Evolutionary conservation across 1,284 basidiomycete genomes (phyloP).

Genomic region (Ganoderma lucidum): DNA sequence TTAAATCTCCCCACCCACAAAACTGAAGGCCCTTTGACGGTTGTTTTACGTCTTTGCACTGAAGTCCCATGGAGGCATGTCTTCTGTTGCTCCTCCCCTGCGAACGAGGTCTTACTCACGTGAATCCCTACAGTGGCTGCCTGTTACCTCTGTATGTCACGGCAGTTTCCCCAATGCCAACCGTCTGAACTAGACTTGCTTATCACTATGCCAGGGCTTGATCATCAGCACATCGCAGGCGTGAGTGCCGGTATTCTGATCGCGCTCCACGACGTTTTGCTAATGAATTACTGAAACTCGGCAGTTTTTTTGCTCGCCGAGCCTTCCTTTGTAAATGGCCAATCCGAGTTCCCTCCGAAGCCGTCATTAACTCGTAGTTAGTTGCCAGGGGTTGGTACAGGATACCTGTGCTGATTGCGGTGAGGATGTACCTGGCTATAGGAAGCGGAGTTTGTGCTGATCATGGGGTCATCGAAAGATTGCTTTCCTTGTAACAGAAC

Average conservation of each 20-base stretch:
- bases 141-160: not conserved
- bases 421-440: not conserved
- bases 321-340: not conserved
- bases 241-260: not conserved
- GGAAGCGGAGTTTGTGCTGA: not conserved
- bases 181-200: not conserved
- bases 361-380: not conserved
- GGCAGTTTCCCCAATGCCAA: not conserved
- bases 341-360: not conserved
- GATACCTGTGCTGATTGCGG: not conserved
- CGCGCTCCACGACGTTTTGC: not conserved
- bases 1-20: not conserved
- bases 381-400: not conserved
- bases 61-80: conserved; percentile 1
- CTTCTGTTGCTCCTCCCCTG: not conserved
- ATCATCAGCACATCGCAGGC: not conserved
- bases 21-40: not conserved
- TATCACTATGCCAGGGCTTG: not conserved
- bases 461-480: not conserved
- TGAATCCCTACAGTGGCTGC: not conserved
- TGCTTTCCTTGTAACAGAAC: not conserved
- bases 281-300: not conserved
- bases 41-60: not conserved
- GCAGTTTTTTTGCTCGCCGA: not conserved
- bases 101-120: not conserved